A percentile compares a stretch with the other conserved stretches of the same genome.
phyloP scores from a whole-genome alignment of 2,329 filamentous ascomycete genomes.

The Didymella pinodella region DNA sequence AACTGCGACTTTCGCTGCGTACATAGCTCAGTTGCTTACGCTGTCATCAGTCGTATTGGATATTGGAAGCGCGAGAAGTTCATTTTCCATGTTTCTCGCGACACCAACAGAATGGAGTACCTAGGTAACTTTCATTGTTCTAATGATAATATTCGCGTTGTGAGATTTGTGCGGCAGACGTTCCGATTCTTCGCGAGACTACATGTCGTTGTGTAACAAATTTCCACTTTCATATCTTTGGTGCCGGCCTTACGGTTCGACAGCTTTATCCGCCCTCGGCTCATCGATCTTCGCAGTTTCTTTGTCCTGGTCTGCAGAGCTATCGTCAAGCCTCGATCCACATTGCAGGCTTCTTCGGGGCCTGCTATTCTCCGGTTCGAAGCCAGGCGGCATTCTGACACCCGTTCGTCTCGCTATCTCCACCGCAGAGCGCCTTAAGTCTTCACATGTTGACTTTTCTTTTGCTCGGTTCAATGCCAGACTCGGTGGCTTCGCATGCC shows the following conservation, averaged over 20 bases:
- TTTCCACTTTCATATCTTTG: not conserved
- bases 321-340: too few species aligned
- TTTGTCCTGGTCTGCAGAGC: not conserved
- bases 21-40: not conserved
- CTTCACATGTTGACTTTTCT: not conserved
- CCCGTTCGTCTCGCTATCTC: not conserved
- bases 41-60: not conserved
- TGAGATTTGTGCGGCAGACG: too few species aligned
- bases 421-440: not conserved
- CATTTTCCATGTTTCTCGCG: not conserved
- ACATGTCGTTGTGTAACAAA: not conserved
- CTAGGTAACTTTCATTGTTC: not conserved
- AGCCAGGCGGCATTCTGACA: not conserved
- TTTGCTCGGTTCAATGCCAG: not conserved
- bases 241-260: not conserved
- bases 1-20: too few species aligned
- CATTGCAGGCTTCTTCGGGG: not conserved
- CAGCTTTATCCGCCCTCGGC: not conserved
- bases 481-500: not conserved
- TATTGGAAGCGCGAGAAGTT: not conserved
- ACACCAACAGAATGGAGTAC: not conserved
- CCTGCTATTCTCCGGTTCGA: not conserved
- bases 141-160: too few species aligned
- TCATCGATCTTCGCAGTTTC: not conserved
- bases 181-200: not conserved